Base-by-base conservation (phyloP, 75 land plant genomes). In the Gnetum montanum region DNA sequence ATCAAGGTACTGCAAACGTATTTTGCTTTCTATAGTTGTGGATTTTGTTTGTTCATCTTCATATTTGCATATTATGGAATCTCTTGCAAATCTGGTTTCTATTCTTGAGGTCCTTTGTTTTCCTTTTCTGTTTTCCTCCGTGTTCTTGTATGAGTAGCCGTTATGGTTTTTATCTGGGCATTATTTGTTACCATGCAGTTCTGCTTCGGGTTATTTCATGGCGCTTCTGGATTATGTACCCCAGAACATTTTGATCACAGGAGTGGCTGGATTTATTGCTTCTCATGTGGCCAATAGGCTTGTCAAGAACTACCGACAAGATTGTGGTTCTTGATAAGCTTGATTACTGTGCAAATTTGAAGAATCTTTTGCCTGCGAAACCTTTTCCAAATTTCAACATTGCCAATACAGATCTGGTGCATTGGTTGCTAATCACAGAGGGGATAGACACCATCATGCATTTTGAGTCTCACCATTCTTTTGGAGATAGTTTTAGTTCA, bases 261-360 rank as follows among this genome's bases (percentile, higher is more conserved):
- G 86, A 29, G 86, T 78, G 0, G 82, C 86, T 12, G 86, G 86
- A 1, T 82, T 82, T 63, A 82, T 75, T 48, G 81, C 82, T 1
- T 81, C 77, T 18, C 84, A 81, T 65, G 84, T 81, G n/a, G 70
- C 77, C 12, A 82, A 82, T 20, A 52, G 83, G 41, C 72, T 82
- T 4, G 58, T 82, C 43, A 52, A 73, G 0, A 74, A 64, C 54
- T 79, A 82, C 68, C 79, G 79, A 31, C 76, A 82, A 75, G 64
- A 79, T 82, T 61, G 86, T 82, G 57, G 83, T 82, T 3, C 68
- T 79, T 44, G 86, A 83, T 61, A 83, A 83, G 61, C 86, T 83
- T 24, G 86, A 83, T 40, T 83, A 83, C 66, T 83, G 83, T 54
- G 79, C 86, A 38, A 83, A 71, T 53, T 51, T 83, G 37, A 79